Base-by-base conservation (phyloP, 2,329 filamentous ascomycete species). In the Sclerotinia minor region DNA sequence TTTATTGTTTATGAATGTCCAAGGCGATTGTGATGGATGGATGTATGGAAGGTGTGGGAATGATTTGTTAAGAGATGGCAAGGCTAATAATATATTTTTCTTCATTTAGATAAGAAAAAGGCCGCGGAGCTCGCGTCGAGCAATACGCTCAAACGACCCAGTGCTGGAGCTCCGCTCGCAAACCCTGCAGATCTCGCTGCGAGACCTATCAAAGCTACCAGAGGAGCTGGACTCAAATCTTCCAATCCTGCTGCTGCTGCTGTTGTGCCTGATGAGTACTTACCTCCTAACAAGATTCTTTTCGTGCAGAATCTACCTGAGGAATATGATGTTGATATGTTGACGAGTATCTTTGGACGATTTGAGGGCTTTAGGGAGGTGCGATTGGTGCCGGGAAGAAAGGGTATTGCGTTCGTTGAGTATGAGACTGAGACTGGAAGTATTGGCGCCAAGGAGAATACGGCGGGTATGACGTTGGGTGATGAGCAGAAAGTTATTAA, bases 351-450 rank as follows among this genome's bases (percentile, higher is more conserved):
- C 70, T 99, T 98, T 80, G 87, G 88, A 63, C 89, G 91, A 60
- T 99, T 96, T 81, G 92, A 96, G 71, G 94, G 94, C 35, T 97
- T 99, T 83, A 90, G 90, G 77, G 95, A 99, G 81, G 92, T 97
- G 57, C 88, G 95, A 75, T 80, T 92, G 77, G 94, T 98, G 57
- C 94, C 94, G 7, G 91, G 92, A 41, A 84, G 94, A 64, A 89
- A 87, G 71, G 92, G 92, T 3, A 94, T 99, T 78, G 95, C 93
- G 0, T 99, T 99, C 79, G 92, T 97, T 69, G 95, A 99, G 79
- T 99, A 98, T 81, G 92, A 97, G 75, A 89, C 87, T 72, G 93
- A 98, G 81, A 85, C 89, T 59, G 93, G 92, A 53, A 94, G 95
- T 38, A 97, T 97, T 75, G 89, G 88, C 66, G 95, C 95, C 24